These are phyloP conservation scores for Pinus albicaulis DNA, from an alignment of 75 land plant species.

Conservation along the genomic window DNA sequence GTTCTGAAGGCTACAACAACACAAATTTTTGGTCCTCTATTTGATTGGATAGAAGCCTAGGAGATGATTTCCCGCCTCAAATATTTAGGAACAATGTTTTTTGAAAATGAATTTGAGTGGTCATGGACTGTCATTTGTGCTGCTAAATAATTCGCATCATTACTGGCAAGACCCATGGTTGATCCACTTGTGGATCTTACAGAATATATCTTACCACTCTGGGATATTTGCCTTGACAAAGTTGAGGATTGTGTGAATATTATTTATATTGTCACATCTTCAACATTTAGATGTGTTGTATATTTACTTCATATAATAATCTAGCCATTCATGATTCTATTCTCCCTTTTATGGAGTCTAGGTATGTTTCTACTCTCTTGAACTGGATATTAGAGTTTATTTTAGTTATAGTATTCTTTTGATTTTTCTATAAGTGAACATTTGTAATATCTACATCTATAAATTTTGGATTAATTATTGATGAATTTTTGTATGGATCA, in stretches of 20 bases:
- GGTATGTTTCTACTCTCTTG: slow-evolving; percentile 37
- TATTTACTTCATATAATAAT: slow-evolving; percentile 35
- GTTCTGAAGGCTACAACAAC: slow-evolving; percentile 81
- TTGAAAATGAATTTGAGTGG: slow-evolving; percentile 77
- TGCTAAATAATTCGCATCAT: slow-evolving; percentile 33
- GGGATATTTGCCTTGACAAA: slow-evolving; percentile 40
- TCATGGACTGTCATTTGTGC: slow-evolving; percentile 40
- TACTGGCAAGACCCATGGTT: slow-evolving; percentile 54
- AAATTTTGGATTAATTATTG: not conserved
- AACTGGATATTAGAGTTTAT: not conserved
- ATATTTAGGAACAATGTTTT: slow-evolving; percentile 88
- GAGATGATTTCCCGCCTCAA: slow-evolving; percentile 82
- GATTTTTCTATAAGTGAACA: not conserved
- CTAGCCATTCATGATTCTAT: slow-evolving; percentile 45
- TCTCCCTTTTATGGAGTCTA: slow-evolving; percentile 29
- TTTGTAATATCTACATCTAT: not conserved
- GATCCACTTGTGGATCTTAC: slow-evolving; percentile 53
- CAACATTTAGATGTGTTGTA: slow-evolving; percentile 16
- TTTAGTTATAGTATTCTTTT: not conserved
- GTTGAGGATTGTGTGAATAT: slow-evolving; percentile 26
- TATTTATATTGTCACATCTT: slow-evolving; percentile 22
- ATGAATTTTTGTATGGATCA: not conserved
- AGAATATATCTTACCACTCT: slow-evolving; percentile 55
- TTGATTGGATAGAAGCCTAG: slow-evolving; percentile 90
- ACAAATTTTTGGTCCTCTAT: slow-evolving; percentile 74